Evolutionary conservation across 169 alveolate genomes (phyloP).

Genomic region (Eimeria sp.): DNA sequence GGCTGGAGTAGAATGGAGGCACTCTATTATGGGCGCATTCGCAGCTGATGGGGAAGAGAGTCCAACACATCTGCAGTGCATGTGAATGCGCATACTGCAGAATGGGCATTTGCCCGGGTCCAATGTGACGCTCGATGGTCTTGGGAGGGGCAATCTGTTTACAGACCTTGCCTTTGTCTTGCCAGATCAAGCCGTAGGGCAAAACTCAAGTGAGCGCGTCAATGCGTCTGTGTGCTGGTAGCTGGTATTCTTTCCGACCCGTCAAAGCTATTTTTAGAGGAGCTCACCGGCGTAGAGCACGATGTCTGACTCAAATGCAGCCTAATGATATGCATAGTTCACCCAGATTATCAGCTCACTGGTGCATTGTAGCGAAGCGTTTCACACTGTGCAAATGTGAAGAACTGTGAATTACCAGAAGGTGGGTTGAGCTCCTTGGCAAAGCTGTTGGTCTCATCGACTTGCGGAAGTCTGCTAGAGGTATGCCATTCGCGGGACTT

Average conservation of each 20-base stretch:
- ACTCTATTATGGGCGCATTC: neutral
- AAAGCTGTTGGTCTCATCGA: slow-evolving; percentile 55
- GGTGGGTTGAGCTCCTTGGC: slow-evolving; percentile 11
- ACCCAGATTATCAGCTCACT: neutral
- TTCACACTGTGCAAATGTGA: neutral
- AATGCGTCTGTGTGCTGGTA: neutral
- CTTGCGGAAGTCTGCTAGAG: slow-evolving; percentile 50
- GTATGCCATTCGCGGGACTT: neutral
- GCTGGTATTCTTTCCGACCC: neutral
- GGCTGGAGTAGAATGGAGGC: neutral
- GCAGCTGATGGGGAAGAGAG: neutral
- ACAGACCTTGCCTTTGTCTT: slow-evolving; percentile 78
- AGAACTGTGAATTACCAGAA: slow-evolving; percentile 11
- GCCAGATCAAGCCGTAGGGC: neutral
- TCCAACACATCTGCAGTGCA: neutral
- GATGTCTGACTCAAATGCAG: neutral
- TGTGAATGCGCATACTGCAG: neutral
- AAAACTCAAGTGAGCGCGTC: neutral
- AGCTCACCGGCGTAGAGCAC: neutral
- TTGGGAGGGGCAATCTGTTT: slow-evolving; percentile 90
- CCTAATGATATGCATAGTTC: neutral
- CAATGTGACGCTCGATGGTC: slow-evolving; percentile 93
- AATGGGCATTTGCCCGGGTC: slow-evolving; percentile 92
- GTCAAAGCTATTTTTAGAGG: neutral
- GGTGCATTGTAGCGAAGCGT: neutral